Evolutionary conservation across 257 asterid species (phyloP), one percentile per base, ranked within the genome.

Genomic region (Lantana camara): DNA sequence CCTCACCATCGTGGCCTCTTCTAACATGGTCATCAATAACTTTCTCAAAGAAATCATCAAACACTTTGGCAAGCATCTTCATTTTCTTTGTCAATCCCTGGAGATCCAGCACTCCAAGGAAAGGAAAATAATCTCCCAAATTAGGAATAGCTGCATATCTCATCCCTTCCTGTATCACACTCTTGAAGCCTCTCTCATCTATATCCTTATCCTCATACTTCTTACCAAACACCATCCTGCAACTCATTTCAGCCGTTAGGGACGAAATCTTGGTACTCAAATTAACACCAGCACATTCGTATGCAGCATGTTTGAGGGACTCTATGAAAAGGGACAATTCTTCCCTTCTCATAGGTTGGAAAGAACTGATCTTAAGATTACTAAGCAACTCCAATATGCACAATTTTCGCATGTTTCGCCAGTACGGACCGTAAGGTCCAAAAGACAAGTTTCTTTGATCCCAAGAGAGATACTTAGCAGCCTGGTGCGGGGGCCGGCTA

Each of bases 381-480:
- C 81, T 82, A 7, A 84, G 72, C 61, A 84, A 65, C 64, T 77
- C 82, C 29, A 79, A 45, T n/a, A 79, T 76, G 72, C 81, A 84
- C 0, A 85, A 53, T 48, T 85, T 85, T 4, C 82, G 79, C 78
- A 85, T 82, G 68, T 77, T 75, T n/a, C 89, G 86, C 92, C 86
- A 85, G 50, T 77, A 77, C 0, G 80, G 65, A 0, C 89, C 88
- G 17, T 82, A 85, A 3, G 42, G 7, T 0, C 69, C 79, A 8
- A 77, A 82, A 0, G 72, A 15, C 1, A 77, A 47, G 73, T 60
- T 75, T 16, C 78, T 71, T 24, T 77, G 81, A 9, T 73, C 83
- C 57, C 78, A 85, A 0, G 84, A 60, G 2, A 85, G 2, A 51
- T 72, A 62, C 61, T 75, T 77, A 0, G 83, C 69, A 2, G 82